These are phyloP conservation scores for Aureobasidium pullulans DNA, from an alignment of 2,329 filamentous ascomycete genomes.

Conservation along the genomic window DNA sequence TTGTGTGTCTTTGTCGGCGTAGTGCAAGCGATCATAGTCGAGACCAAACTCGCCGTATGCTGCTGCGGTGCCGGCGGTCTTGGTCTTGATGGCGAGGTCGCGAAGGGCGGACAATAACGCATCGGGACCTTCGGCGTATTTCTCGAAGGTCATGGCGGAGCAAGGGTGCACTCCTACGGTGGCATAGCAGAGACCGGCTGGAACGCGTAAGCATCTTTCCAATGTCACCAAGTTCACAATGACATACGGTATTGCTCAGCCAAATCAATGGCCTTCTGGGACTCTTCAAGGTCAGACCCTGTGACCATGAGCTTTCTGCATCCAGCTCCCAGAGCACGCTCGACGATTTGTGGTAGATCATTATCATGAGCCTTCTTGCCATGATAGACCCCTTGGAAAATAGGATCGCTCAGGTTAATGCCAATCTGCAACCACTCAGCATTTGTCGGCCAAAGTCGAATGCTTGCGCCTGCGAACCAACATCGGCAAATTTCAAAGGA, in stretches of 20 bases:
- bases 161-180: conserved; percentile 95
- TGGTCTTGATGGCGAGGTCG: conserved; percentile 54
- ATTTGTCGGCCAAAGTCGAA: not conserved
- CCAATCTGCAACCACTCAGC: conserved; percentile 53
- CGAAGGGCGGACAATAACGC: conserved; percentile 53
- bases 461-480: conserved; percentile 27
- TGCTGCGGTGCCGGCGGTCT: conserved; percentile 52
- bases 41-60: conserved; percentile 94
- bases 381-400: conserved; percentile 79
- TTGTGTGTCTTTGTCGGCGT: conserved; percentile 72
- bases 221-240: not conserved
- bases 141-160: conserved; percentile 69
- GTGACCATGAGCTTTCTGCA: conserved; percentile 90
- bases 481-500: conserved; percentile 33
- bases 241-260: conserved; percentile 65
- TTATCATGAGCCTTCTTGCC: conserved; percentile 67
- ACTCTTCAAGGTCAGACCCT: conserved; percentile 77
- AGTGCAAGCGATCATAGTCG: conserved; percentile 87
- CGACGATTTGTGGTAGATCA: conserved; percentile 69
- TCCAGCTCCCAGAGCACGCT: conserved; percentile 67
- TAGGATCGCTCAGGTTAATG: conserved; percentile 90
- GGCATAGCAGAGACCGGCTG: conserved; percentile 74
- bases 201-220: not conserved
- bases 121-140: conserved; percentile 50
- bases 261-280: conserved; percentile 64